Percentiles rank a stretch among this genome's conserved stretches.
Evolutionary conservation across 2,329 filamentous ascomycete species (phyloP).

Genomic region (Cordyceps cateniannulata): DNA sequence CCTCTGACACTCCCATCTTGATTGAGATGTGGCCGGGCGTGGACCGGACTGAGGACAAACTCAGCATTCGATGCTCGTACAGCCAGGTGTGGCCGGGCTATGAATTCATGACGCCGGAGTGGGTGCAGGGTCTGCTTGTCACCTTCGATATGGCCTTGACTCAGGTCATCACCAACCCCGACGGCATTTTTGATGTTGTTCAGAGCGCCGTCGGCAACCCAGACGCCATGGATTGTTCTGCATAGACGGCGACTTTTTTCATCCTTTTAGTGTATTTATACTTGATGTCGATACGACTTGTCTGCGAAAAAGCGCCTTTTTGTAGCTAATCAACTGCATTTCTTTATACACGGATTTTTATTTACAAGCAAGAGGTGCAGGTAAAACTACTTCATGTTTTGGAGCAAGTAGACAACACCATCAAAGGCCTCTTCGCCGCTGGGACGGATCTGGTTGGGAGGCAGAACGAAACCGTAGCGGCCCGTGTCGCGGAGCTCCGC

Average conservation of each 20-base stretch:
- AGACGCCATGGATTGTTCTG: constrained; percentile 5
- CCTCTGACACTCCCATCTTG: constrained; percentile 5
- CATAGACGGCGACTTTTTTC: not conserved
- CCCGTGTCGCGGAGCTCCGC: constrained; percentile 32
- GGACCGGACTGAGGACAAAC: constrained; percentile 1
- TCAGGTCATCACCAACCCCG: constrained; percentile 5
- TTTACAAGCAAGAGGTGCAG: not conserved
- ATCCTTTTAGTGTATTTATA: not conserved
- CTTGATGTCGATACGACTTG: not conserved
- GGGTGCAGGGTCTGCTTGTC: constrained; percentile 10
- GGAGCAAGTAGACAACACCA: constrained; percentile 53
- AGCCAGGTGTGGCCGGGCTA: constrained; percentile 10
- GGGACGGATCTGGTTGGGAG: constrained; percentile 35
- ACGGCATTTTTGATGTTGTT: constrained; percentile 8
- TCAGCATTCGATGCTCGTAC: constrained; percentile 10
- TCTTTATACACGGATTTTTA: not conserved
- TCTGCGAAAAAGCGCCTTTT: not conserved
- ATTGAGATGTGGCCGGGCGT: constrained; percentile 12
- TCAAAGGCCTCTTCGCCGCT: constrained; percentile 38
- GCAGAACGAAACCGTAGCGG: constrained; percentile 36
- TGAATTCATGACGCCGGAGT: constrained; percentile 13
- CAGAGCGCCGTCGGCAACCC: not conserved
- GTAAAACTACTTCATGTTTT: constrained; percentile 29
- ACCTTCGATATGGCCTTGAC: constrained; percentile 11
- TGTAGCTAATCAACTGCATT: not conserved